Evolutionary conservation across 202 grass and related monocot species (phyloP).

Genomic region (Brachypodium distachyon): DNA sequence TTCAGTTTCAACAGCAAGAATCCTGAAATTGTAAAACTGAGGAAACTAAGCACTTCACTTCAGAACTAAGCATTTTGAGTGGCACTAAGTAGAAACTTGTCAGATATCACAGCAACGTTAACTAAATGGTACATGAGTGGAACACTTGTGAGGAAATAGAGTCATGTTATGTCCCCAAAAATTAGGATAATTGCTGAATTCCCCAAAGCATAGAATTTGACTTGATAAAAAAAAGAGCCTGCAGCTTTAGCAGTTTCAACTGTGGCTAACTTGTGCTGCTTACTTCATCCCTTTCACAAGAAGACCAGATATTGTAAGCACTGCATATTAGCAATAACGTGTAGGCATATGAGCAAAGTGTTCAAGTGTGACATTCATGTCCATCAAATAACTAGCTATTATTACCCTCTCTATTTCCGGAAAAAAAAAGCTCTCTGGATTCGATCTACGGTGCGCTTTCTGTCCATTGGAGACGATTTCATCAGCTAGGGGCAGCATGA

Average conservation of each 20-base stretch:
- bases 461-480: too few relatives aligned
- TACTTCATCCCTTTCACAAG: background rate
- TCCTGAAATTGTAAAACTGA: conserved; percentile 52
- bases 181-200: background rate
- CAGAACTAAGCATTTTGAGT: conserved; percentile 9
- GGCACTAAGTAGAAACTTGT: background rate
- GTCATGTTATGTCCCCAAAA: background rate
- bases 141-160: background rate
- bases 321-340: background rate
- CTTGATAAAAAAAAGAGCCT: background rate
- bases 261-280: background rate
- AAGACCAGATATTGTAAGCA: background rate
- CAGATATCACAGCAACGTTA: background rate
- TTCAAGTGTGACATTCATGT: background rate
- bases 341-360: background rate
- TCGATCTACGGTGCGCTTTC: too few relatives aligned
- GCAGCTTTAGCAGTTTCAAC: background rate
- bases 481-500: too few relatives aligned
- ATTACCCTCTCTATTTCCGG: background rate
- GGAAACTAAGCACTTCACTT: conserved; percentile 14
- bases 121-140: background rate
- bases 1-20: conserved; percentile 52
- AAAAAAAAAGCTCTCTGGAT: too few relatives aligned
- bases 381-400: background rate
- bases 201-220: background rate